A percentile compares a stretch with the other conserved stretches of the same genome.
Conservation (phyloP, 257 asterid genomes). For the Ligustrum vulgare region DNA sequence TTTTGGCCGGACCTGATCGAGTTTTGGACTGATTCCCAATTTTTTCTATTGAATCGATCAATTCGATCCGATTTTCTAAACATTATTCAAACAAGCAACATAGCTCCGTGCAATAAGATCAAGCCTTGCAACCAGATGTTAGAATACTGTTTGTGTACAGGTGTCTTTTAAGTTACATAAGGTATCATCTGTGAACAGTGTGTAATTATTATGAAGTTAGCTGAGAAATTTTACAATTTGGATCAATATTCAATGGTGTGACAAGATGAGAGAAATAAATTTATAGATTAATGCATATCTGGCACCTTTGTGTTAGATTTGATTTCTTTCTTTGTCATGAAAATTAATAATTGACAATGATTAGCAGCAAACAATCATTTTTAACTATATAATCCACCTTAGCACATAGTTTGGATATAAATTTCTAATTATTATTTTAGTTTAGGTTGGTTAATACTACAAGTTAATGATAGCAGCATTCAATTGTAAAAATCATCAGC, state of each 20-base stretch:
- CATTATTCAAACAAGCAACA: too few species aligned
- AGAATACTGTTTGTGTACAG: too few species aligned
- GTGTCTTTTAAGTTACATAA: too few species aligned
- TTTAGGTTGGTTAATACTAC: not conserved
- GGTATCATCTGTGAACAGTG: not conserved
- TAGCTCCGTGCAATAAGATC: too few species aligned
- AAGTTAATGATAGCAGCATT: not conserved
- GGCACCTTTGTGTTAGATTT: not conserved
- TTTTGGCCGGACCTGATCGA: too few species aligned
- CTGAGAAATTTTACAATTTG: not conserved
- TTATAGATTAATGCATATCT: not conserved
- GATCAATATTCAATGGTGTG: not conserved
- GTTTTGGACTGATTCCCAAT: too few species aligned
- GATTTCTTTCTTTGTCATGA: not conserved
- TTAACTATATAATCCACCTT: not conserved
- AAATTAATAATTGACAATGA: not conserved
- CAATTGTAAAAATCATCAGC: not conserved
- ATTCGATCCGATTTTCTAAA: too few species aligned
- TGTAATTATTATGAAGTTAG: too few species aligned
- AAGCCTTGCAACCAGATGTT: too few species aligned
- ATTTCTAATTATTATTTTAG: not conserved
- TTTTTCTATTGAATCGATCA: too few species aligned
- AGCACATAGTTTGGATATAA: not conserved
- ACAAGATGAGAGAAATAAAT: not conserved
- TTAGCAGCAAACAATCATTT: not conserved